Evolutionary conservation across 768 basidiomycete genomes (phyloP), one percentile per base, ranked within the genome.

Genomic region (Tephrocybe sp.): DNA sequence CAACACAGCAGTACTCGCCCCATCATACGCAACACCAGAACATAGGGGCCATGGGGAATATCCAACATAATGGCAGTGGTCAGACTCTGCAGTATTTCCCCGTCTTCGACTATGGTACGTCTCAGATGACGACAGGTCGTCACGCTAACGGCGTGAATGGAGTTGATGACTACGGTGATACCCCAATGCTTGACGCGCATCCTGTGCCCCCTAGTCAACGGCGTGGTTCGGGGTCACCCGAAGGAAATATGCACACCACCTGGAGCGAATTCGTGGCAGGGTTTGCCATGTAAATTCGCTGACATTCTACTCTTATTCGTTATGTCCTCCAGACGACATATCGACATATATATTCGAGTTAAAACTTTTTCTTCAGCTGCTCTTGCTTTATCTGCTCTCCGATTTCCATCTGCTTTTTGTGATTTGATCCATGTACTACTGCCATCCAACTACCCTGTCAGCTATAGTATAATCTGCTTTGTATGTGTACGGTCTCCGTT

Each of bases 71-170:
- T 4, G 13, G 49, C 11, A 46, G 56, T 38, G 36, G 56, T 2
- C 53, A 48, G n/a, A 55, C 62, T 33, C 80, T 83, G 12, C 79
- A 76, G 60, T 89, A 88, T 59, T 88, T 89, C 75, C 77, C 85
- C 1, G 86, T 88, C 30, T 88, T 85, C 57, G 87, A 88, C 62
- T 88, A 89, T 62, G 77, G 73, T 17, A 67, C 73, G 56, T 3
- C 26, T 26, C 26, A 26, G 26, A 26, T 26, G 26, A 3, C 4
- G 26, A n/a, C n/a, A n/a, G n/a, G n/a, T n/a, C n/a, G n/a, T n/a
- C n/a, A n/a, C n/a, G n/a, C n/a, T n/a, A 68, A 63, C 38, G 62
- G 66, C 57, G 52, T 64, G 60, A 52, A 54, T 35, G 52, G 50
- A 55, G 57, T 10, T 59, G 48, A 50, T 11, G 45, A 43, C 3